Evolutionary conservation across 2,329 filamentous ascomycete species (phyloP).

Genomic region (Ophiostoma populinum): DNA sequence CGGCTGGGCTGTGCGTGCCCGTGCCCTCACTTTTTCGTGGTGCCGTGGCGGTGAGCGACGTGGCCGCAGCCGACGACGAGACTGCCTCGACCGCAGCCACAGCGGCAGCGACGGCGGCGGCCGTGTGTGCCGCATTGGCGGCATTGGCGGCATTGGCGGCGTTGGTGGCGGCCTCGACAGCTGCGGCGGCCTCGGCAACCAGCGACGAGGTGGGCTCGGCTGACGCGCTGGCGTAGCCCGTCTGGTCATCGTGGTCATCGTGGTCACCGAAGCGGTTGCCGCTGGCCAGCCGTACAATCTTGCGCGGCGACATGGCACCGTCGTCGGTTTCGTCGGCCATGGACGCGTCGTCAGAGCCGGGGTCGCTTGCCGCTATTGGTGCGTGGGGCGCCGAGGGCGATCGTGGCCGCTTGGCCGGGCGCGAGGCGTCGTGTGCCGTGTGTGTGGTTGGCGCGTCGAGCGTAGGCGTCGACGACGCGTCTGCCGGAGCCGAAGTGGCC

Average conservation of each 20-base stretch:
- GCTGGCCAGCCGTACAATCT: slow-evolving; percentile 31
- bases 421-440: slow-evolving; percentile 4
- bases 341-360: slow-evolving; percentile 12
- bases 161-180: slow-evolving; percentile 18
- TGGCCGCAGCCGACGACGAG: slow-evolving; percentile 20
- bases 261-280: slow-evolving; percentile 9
- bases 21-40: slow-evolving; percentile 1
- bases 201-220: neutral
- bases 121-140: slow-evolving; percentile 2
- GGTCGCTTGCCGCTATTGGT: slow-evolving; percentile 16
- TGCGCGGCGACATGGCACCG: slow-evolving; percentile 27
- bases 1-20: neutral
- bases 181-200: slow-evolving; percentile 8
- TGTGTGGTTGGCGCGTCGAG: neutral
- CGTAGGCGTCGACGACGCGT: neutral
- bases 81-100: slow-evolving; percentile 5
- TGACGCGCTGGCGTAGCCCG: neutral
- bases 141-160: slow-evolving; percentile 21
- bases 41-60: slow-evolving; percentile 7
- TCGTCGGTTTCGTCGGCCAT: neutral
- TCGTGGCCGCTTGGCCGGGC: slow-evolving; percentile 24
- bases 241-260: neutral
- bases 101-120: slow-evolving; percentile 3
- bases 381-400: slow-evolving; percentile 20
- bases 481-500: slow-evolving; percentile 12